Conservation (phyloP, 2,329 filamentous ascomycete species). For the Drechslerella stenobrocha region DNA sequence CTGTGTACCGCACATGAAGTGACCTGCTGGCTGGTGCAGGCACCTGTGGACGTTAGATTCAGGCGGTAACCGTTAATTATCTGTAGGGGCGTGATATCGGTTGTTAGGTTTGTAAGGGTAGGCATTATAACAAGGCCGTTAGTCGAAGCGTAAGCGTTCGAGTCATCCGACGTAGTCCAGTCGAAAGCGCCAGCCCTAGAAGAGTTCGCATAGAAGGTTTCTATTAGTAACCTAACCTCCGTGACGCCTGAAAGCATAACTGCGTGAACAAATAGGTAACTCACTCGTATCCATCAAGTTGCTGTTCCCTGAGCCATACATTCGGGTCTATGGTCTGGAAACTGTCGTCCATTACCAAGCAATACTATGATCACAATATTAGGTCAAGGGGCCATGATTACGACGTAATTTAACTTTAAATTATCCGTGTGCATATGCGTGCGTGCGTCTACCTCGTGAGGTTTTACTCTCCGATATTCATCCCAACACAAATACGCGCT, state of each 20-base stretch:
- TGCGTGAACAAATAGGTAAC: background rate
- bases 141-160: conserved; percentile 1
- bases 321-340: conserved; percentile 62
- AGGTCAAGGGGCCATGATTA: no score
- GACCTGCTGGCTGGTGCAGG: conserved; percentile 56
- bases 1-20: conserved; percentile 56
- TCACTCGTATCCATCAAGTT: conserved; percentile 76
- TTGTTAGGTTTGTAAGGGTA: conserved; percentile 54
- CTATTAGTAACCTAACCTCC: no score
- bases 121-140: conserved; percentile 7
- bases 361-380: conserved; percentile 62
- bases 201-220: background rate
- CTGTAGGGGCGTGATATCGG: conserved; percentile 54
- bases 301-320: conserved; percentile 74
- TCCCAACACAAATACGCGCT: conserved; percentile 25
- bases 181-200: conserved; percentile 1
- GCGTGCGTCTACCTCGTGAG: conserved; percentile 6
- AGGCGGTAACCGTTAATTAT: conserved; percentile 56
- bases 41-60: conserved; percentile 58
- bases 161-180: conserved; percentile 4
- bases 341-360: conserved; percentile 68
- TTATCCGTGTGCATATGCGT: no score
- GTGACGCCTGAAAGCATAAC: no score
- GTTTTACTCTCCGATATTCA: conserved; percentile 19
- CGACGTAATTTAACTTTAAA: no score